Percentiles rank a stretch among this genome's conserved stretches.
Evolutionary conservation across 2,329 filamentous ascomycete genomes (phyloP).

Genomic region (Calonectria naviculata): DNA sequence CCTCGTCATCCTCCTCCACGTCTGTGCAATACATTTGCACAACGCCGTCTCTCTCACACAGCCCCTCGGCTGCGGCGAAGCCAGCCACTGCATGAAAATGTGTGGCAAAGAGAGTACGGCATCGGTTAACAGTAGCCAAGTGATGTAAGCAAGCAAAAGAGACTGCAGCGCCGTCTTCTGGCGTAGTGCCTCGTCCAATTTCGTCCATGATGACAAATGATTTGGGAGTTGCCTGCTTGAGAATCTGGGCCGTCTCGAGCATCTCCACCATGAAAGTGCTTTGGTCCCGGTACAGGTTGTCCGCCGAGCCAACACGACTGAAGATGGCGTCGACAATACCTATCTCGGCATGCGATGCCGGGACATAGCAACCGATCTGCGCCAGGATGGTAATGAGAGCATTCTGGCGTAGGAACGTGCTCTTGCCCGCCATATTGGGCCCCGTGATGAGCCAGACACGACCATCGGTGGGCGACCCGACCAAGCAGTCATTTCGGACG

Average conservation of each 20-base stretch:
- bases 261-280: slow-evolving; percentile 99
- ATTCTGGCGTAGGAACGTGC: slow-evolving; percentile 95
- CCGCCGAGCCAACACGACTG: slow-evolving; percentile 91
- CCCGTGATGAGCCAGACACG: slow-evolving; percentile 77
- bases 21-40: slow-evolving; percentile 90
- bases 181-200: slow-evolving; percentile 93
- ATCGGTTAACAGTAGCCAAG: slow-evolving; percentile 80
- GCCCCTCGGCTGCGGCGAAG: slow-evolving; percentile 68
- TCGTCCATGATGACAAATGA: slow-evolving; percentile 99
- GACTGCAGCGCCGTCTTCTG: slow-evolving; percentile 90
- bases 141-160: slow-evolving; percentile 91
- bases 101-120: slow-evolving; percentile 89
- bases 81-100: slow-evolving; percentile 92
- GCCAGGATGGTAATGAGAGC: slow-evolving; percentile 94
- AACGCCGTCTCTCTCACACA: slow-evolving; percentile 50
- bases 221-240: slow-evolving; percentile 83
- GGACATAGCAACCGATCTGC: slow-evolving; percentile 92
- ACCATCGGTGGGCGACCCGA: slow-evolving; percentile 76
- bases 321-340: slow-evolving; percentile 97
- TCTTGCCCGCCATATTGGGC: slow-evolving; percentile 99
- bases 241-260: slow-evolving; percentile 93
- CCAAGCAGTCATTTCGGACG: slow-evolving; percentile 85
- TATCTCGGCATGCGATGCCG: slow-evolving; percentile 85
- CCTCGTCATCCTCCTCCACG: slow-evolving; percentile 76
- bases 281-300: slow-evolving; percentile 94